Evolutionary conservation across 371 early-diverging fungal genomes (phyloP).

Genomic region (Nosema muscidifuracis): DNA sequence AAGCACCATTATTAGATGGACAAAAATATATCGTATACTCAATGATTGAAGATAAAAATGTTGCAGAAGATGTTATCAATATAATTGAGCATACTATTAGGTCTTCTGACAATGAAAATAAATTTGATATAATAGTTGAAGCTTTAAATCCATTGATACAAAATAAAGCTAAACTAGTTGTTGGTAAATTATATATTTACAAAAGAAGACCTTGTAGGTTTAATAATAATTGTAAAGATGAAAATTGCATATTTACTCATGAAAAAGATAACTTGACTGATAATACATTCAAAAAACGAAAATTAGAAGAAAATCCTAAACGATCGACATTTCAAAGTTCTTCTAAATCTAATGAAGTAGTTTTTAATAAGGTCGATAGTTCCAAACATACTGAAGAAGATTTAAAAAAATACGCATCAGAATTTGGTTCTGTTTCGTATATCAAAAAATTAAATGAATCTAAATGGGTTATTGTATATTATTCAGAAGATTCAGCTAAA

Average conservation of each 20-base stretch:
- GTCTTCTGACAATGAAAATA: slow-evolving; percentile 10
- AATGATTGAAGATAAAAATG: slow-evolving; percentile 14
- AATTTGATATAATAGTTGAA: slow-evolving; percentile 23
- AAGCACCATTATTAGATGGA: not conserved
- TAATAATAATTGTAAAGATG: slow-evolving; percentile 25
- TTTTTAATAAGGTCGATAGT: slow-evolving; percentile 45
- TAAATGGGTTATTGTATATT: slow-evolving; percentile 47
- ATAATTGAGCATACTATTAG: slow-evolving; percentile 5
- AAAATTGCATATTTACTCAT: slow-evolving; percentile 36
- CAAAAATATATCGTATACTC: slow-evolving; percentile 2
- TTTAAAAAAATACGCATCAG: slow-evolving; percentile 30
- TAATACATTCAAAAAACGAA: not conserved
- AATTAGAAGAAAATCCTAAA: too few relatives aligned
- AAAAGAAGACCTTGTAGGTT: slow-evolving; percentile 47
- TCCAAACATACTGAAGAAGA: slow-evolving; percentile 6
- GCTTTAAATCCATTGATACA: slow-evolving; percentile 44
- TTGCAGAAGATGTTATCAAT: slow-evolving; percentile 15
- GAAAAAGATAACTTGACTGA: not conserved
- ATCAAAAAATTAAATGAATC: slow-evolving; percentile 26
- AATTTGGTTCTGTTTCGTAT: slow-evolving; percentile 27
- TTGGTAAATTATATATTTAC: slow-evolving; percentile 56
- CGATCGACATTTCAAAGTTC: too few relatives aligned
- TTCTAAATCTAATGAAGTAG: slow-evolving; percentile 37
- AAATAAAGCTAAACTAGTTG: slow-evolving; percentile 46
- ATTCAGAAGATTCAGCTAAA: slow-evolving; percentile 22